These are phyloP conservation scores for Clonostachys byssicola DNA, from an alignment of 2,329 filamentous ascomycete genomes.

Conservation along the genomic window DNA sequence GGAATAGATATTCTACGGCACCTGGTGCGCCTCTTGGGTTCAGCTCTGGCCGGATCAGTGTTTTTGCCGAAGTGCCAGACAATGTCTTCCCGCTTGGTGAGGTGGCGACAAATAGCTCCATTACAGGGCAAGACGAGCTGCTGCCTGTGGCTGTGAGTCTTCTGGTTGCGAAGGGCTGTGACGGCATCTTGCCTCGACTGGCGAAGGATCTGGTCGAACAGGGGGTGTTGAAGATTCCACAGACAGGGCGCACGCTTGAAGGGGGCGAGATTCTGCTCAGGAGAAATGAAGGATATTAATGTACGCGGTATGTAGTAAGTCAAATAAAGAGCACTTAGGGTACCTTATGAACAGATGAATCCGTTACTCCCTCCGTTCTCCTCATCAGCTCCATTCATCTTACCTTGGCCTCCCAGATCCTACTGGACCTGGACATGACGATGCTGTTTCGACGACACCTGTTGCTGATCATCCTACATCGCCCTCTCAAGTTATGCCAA, in stretches of 20 bases:
- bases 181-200: slow-evolving; percentile 51
- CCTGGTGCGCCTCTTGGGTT: slow-evolving; percentile 44
- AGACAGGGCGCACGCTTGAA: slow-evolving; percentile 19
- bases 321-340: too few species aligned
- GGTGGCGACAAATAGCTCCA: slow-evolving; percentile 19
- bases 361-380: too few species aligned
- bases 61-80: slow-evolving; percentile 31
- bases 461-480: too few species aligned
- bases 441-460: too few species aligned
- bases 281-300: neutral
- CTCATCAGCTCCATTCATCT: too few species aligned
- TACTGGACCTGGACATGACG: too few species aligned
- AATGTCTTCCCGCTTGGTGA: slow-evolving; percentile 36
- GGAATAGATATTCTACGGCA: slow-evolving; percentile 27
- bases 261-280: neutral
- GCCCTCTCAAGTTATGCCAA: too few species aligned
- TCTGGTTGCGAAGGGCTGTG: slow-evolving; percentile 55
- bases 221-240: slow-evolving; percentile 40
- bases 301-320: too few species aligned
- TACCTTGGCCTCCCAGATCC: too few species aligned
- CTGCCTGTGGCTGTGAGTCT: slow-evolving; percentile 55
- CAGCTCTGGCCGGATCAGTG: slow-evolving; percentile 21
- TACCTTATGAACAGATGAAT: too few species aligned
- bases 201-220: slow-evolving; percentile 43
- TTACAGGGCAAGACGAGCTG: slow-evolving; percentile 40